Base-by-base conservation (phyloP, 129 eudicot genomes). In the Kitagawia praeruptora region DNA sequence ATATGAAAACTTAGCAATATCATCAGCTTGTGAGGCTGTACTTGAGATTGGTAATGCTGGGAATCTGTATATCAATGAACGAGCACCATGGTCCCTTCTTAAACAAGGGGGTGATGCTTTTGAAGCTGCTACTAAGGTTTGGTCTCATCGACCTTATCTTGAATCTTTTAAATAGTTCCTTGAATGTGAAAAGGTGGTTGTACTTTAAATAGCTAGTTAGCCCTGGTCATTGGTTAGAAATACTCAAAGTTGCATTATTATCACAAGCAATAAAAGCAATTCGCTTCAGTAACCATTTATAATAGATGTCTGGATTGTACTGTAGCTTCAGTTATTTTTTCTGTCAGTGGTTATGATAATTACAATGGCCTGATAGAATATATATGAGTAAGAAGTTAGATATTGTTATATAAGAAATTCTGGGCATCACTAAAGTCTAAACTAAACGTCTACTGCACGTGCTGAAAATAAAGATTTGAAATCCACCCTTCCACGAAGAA, bases 51-150 rank as follows among this genome's bases (percentile, higher is more conserved):
- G 99, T 48, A 85, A 82, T 80, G 91, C 92, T 46, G 99, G 99
- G 66, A 96, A 96, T 84, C 66, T 89, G 42, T 96, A 92, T 86
- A 92, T 96, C 9, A 89, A 96, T 80, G 97, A 81, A 86, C 91
- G 80, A 76, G 98, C 98, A 56, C 99, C 99, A 4, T 96, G 99
- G 99, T 90, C 98, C 81, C 95, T 92, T 79, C 91, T 96, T 81
- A 96, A 96, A 88, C 85, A 92, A 88, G 99, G 99, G 74, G 97
- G 88, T 56, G 71, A 85, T 69, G 90, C 95, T 58, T 89, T 85
- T 75, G 91, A 87, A 84, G 84, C 92, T 70, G 99, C 99, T 64
- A 88, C 98, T 31, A 92, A 96, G 99, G 99, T 96, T 77, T 51
- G 34, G 48, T 70, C 63, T 16, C 13, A 23, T 48, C 53, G 27